Conservation (phyloP, 208 protist genomes). For the Blechomonas ayalai region DNA sequence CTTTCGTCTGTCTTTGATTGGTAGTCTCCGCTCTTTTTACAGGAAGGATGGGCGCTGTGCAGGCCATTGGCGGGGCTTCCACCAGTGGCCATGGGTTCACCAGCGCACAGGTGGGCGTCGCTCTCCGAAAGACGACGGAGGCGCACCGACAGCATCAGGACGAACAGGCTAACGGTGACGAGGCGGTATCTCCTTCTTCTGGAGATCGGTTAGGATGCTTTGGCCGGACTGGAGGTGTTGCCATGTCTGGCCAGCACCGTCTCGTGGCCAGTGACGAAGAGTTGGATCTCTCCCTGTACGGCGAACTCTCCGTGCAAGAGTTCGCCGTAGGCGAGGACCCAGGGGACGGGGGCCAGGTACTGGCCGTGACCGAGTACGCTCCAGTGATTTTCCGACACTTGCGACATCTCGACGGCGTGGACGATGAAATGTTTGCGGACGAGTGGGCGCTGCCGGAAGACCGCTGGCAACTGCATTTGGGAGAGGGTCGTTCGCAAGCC, state of each 20-base stretch:
- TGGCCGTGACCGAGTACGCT: slow-evolving; percentile 70
- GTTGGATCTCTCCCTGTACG: not conserved
- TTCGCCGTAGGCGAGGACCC: slow-evolving; percentile 13
- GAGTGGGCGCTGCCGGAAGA: slow-evolving; percentile 71
- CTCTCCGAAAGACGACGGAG: slow-evolving; percentile 19
- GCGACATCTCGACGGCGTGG: slow-evolving; percentile 37
- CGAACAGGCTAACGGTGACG: slow-evolving; percentile 1
- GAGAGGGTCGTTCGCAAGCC: slow-evolving; percentile 77
- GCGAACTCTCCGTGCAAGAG: slow-evolving; percentile 16
- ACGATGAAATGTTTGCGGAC: slow-evolving; percentile 36
- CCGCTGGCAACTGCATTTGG: slow-evolving; percentile 43
- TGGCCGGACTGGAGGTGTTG: too few relatives aligned
- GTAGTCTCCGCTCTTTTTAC: too few relatives aligned
- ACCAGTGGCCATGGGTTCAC: slow-evolving; percentile 72
- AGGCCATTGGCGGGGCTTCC: slow-evolving; percentile 27
- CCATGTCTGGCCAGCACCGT: too few relatives aligned
- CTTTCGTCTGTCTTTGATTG: not conserved
- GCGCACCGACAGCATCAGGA: slow-evolving; percentile 14
- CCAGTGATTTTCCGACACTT: slow-evolving; percentile 62
- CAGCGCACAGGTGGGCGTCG: slow-evolving; percentile 45
- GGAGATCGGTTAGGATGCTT: too few relatives aligned
- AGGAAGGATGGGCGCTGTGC: slow-evolving; percentile 17
- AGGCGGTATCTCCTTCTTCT: too few relatives aligned
- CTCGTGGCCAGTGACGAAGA: too few relatives aligned
- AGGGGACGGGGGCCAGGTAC: slow-evolving; percentile 8